phyloP scores from a whole-genome alignment of 2,329 filamentous ascomycete genomes.

The Colletotrichum cordylinicola region DNA sequence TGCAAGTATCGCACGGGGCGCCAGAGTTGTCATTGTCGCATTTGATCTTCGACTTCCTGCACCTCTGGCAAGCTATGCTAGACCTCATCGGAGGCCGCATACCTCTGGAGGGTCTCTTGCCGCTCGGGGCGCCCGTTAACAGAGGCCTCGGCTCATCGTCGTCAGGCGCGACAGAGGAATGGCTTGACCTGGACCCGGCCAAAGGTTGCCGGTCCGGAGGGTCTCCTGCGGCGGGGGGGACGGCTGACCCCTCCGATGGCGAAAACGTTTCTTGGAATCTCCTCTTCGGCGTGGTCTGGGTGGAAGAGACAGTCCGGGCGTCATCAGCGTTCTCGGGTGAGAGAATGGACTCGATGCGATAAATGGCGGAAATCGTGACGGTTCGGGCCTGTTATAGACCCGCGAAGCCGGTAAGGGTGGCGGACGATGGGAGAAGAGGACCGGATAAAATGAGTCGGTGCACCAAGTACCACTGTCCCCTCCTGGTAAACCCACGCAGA shows the following conservation, averaged over 20 bases:
- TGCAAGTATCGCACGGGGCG: slow-evolving; percentile 72
- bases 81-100: slow-evolving; percentile 69
- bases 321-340: slow-evolving; percentile 49
- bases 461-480: slow-evolving; percentile 8
- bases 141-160: slow-evolving; percentile 30
- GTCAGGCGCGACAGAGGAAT: slow-evolving; percentile 25
- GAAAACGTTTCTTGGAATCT: slow-evolving; percentile 41
- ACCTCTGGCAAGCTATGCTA: slow-evolving; percentile 79
- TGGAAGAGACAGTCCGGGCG: slow-evolving; percentile 32
- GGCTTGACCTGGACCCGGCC: slow-evolving; percentile 20
- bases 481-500: not conserved
- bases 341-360: slow-evolving; percentile 58
- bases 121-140: not conserved
- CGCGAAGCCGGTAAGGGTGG: slow-evolving; percentile 33
- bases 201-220: slow-evolving; percentile 29
- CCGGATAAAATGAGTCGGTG: slow-evolving; percentile 1
- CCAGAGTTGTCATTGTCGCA: slow-evolving; percentile 75
- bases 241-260: slow-evolving; percentile 30
- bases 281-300: slow-evolving; percentile 39
- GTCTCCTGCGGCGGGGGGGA: slow-evolving; percentile 7
- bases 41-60: slow-evolving; percentile 84
- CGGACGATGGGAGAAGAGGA: not conserved
- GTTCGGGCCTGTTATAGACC: slow-evolving; percentile 40
- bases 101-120: slow-evolving; percentile 48
- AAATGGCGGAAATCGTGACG: slow-evolving; percentile 56